Percentiles rank a stretch among this genome's conserved stretches.
These are phyloP conservation scores for Bruguiera sexangula DNA, from an alignment of 345 rosid species.

Conservation along the genomic window DNA sequence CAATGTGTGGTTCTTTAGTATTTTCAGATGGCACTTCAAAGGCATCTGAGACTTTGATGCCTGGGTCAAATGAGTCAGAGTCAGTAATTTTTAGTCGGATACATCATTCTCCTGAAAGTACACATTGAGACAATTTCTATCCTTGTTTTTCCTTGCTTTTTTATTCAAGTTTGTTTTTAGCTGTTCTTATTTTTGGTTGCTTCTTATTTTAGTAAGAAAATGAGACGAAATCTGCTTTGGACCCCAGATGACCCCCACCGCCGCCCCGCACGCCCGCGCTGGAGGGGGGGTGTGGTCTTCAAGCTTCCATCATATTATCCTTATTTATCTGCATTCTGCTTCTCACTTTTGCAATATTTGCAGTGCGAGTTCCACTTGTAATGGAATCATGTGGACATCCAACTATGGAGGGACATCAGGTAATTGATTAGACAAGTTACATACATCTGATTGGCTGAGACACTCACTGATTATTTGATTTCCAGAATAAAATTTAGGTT, in stretches of 20 bases:
- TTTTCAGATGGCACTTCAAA: constrained; percentile 38
- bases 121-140: constrained; percentile 80
- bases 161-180: constrained; percentile 14
- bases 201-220: constrained; percentile 29
- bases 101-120: constrained; percentile 95
- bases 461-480: too few relatives aligned
- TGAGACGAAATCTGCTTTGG: constrained; percentile 39
- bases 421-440: too few relatives aligned
- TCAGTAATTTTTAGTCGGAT: constrained; percentile 81
- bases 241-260: neutral
- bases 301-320: neutral
- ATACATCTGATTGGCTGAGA: too few relatives aligned
- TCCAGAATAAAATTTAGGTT: too few relatives aligned
- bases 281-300: constrained; percentile 5
- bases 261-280: too few relatives aligned
- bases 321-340: neutral
- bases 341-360: neutral
- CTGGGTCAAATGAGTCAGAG: constrained; percentile 69
- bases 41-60: constrained; percentile 41
- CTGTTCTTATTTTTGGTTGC: constrained; percentile 15
- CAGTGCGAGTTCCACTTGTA: neutral
- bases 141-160: constrained; percentile 33
- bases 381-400: too few relatives aligned
- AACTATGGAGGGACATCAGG: neutral
- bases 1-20: constrained; percentile 33